These are phyloP conservation scores for Trichosporon sp. DNA, from an alignment of 1,284 basidiomycete genomes.

Conservation along the genomic window DNA sequence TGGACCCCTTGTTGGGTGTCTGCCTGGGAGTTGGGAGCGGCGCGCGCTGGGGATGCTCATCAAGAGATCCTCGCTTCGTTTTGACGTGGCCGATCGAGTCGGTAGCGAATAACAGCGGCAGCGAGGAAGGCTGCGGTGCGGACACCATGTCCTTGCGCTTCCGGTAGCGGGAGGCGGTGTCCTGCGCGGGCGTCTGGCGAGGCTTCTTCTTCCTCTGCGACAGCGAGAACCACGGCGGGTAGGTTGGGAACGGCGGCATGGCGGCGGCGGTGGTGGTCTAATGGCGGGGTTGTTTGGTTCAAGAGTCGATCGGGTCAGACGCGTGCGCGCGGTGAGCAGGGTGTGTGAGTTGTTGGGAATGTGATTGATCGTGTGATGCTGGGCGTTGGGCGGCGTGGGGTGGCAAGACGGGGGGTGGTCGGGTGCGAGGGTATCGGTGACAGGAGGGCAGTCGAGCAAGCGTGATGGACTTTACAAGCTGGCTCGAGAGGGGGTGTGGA, in stretches of 20 bases:
- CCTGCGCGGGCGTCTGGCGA: neutral
- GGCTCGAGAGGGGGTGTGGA: neutral
- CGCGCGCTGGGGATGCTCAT: neutral
- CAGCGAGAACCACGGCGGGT: neutral
- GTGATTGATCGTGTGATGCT: neutral
- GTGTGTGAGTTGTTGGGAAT: neutral
- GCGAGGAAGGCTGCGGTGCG: neutral
- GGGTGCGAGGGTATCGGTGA: neutral
- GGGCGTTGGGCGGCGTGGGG: neutral
- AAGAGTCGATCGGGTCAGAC: neutral
- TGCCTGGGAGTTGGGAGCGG: neutral
- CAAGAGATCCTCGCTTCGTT: neutral
- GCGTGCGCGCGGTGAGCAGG: neutral
- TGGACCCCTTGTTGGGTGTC: neutral
- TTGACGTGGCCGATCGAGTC: neutral
- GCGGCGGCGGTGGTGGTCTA: neutral
- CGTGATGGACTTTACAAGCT: neutral
- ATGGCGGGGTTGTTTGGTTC: neutral
- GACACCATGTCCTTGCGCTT: neutral
- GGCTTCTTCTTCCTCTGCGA: neutral
- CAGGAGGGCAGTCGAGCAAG: neutral
- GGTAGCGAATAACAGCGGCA: neutral
- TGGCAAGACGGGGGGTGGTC: neutral
- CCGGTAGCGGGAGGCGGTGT: neutral
- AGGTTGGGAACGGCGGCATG: neutral